These are phyloP conservation scores for Agrocybe pediades DNA, from an alignment of 768 basidiomycete species.

Conservation along the genomic window DNA sequence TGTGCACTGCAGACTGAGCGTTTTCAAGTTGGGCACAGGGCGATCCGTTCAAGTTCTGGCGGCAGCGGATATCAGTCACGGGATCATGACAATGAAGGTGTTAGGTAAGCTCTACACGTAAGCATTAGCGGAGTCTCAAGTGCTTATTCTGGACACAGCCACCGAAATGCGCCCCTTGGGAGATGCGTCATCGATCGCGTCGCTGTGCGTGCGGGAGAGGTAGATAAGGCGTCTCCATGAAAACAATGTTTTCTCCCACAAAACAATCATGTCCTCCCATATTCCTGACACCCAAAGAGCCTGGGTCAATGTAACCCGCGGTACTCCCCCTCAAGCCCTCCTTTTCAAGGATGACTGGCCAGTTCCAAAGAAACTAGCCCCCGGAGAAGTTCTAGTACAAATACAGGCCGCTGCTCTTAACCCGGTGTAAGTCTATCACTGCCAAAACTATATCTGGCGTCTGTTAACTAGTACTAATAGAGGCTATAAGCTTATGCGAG, in stretches of 20 bases:
- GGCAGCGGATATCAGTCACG: constrained; percentile 26
- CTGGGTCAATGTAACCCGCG: constrained; percentile 37
- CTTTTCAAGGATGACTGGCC: constrained; percentile 35
- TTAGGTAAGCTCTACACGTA: constrained; percentile 13
- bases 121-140: constrained; percentile 19
- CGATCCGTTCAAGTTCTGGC: constrained; percentile 28
- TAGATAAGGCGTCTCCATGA: neutral
- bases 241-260: neutral
- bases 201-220: neutral
- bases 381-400: constrained; percentile 36
- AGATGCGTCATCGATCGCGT: neutral
- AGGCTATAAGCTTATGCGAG: constrained; percentile 58
- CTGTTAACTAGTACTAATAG: constrained; percentile 38
- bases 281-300: constrained; percentile 38
- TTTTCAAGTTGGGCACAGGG: constrained; percentile 47
- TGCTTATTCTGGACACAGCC: neutral
- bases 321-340: constrained; percentile 34
- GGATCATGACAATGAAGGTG: constrained; percentile 29
- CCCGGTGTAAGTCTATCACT: constrained; percentile 49
- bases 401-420: constrained; percentile 59
- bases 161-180: neutral
- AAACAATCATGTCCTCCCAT: constrained; percentile 3
- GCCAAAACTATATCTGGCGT: neutral
- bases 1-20: constrained; percentile 20
- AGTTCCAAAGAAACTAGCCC: constrained; percentile 32